Conservation (phyloP, 352 stramenopile species). For the Phytophthora idaei region DNA sequence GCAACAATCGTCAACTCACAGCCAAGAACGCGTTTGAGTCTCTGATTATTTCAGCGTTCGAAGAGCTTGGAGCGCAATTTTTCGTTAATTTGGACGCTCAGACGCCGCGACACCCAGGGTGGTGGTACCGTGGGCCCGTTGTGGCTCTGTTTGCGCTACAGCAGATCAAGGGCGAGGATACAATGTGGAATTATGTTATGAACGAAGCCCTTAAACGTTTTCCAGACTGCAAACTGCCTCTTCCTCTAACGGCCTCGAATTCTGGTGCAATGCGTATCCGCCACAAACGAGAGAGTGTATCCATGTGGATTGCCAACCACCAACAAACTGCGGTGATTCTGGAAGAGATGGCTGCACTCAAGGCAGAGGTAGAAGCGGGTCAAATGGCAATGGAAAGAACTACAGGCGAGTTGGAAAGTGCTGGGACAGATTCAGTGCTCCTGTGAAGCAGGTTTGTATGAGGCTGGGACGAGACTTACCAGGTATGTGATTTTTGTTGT, state of each 20-base stretch:
- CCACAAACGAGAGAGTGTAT: slow-evolving; percentile 23
- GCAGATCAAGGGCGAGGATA: slow-evolving; percentile 31
- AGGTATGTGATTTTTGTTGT: too few species aligned
- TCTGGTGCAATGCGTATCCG: slow-evolving; percentile 24
- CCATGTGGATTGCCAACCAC: slow-evolving; percentile 40
- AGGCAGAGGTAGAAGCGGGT: slow-evolving; percentile 5
- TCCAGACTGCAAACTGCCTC: slow-evolving; percentile 46
- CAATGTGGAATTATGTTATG: slow-evolving; percentile 46
- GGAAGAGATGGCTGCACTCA: slow-evolving; percentile 20
- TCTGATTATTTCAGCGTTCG: slow-evolving; percentile 38
- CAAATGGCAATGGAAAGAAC: not conserved
- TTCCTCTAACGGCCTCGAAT: slow-evolving; percentile 46
- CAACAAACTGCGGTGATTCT: slow-evolving; percentile 14
- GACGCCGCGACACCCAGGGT: slow-evolving; percentile 44
- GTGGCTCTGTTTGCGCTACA: slow-evolving; percentile 42
- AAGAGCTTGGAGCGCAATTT: slow-evolving; percentile 41
- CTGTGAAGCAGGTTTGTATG: not conserved
- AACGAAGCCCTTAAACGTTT: slow-evolving; percentile 42
- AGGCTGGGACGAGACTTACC: too few species aligned
- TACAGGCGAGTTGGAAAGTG: not conserved
- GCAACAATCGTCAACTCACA: slow-evolving; percentile 41
- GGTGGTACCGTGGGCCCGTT: slow-evolving; percentile 55
- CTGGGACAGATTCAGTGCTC: not conserved
- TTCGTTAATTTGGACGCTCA: slow-evolving; percentile 53
- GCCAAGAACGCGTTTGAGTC: slow-evolving; percentile 43